Evolutionary conservation across 441 rosid species (phyloP).

Genomic region (Erodium texanum): DNA sequence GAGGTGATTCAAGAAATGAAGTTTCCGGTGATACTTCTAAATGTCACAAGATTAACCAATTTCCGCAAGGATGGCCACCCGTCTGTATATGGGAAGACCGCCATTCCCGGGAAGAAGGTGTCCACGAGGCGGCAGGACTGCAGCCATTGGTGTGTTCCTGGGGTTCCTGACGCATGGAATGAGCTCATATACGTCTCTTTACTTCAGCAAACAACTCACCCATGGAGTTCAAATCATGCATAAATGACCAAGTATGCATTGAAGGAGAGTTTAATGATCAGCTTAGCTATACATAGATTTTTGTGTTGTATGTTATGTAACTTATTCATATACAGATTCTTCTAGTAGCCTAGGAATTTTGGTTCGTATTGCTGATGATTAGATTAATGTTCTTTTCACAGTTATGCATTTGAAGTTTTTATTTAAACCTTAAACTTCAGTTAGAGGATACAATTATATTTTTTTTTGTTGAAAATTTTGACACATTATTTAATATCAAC

Average conservation of each 20-base stretch:
- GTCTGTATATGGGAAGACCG: constrained; percentile 58
- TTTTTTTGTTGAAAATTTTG: no score
- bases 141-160: constrained; percentile 96
- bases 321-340: not conserved
- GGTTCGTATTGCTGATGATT: not conserved
- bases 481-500: no score
- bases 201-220: constrained; percentile 20
- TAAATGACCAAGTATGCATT: not conserved
- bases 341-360: not conserved
- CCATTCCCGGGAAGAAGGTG: constrained; percentile 27
- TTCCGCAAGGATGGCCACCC: constrained; percentile 94
- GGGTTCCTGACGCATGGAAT: constrained; percentile 92
- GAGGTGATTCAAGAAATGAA: constrained; percentile 56
- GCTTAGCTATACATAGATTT: not conserved
- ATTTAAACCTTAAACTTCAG: no score
- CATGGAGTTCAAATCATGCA: not conserved
- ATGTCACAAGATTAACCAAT: constrained; percentile 74
- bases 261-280: not conserved
- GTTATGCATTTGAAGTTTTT: no score
- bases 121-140: constrained; percentile 62
- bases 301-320: not conserved
- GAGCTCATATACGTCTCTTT: constrained; percentile 66
- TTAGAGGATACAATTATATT: no score
- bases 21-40: constrained; percentile 51
- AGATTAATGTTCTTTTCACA: not conserved